A percentile compares a stretch with the other conserved stretches of the same genome.
Conservation (phyloP, 208 protist genomes). For the Trypanosoma scelopori region DNA sequence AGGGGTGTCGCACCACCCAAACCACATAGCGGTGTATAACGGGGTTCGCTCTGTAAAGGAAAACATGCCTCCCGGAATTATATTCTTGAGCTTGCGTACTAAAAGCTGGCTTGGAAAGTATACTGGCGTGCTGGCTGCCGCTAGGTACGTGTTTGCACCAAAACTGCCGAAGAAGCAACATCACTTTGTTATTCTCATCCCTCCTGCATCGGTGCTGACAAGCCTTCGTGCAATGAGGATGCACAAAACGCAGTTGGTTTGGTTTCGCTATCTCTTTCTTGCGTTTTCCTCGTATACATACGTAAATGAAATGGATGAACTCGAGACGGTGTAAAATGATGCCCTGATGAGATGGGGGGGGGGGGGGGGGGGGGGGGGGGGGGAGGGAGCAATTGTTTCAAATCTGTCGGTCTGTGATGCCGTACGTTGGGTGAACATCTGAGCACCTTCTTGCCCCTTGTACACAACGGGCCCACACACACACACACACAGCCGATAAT, state of each 20-base stretch:
- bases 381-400: background rate
- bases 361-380: no score
- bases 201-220: slow-evolving; percentile 41
- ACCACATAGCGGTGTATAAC: slow-evolving; percentile 93
- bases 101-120: slow-evolving; percentile 71
- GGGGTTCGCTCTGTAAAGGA: slow-evolving; percentile 65
- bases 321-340: slow-evolving; percentile 9
- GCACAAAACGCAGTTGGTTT: slow-evolving; percentile 94
- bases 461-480: background rate
- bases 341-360: no score
- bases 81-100: slow-evolving; percentile 65
- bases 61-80: slow-evolving; percentile 71
- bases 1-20: slow-evolving; percentile 95
- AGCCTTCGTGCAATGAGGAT: slow-evolving; percentile 82
- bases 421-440: no score
- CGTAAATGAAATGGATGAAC: slow-evolving; percentile 82
- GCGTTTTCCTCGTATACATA: slow-evolving; percentile 95
- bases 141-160: background rate
- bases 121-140: slow-evolving; percentile 31
- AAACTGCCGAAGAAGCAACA: background rate
- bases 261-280: slow-evolving; percentile 96
- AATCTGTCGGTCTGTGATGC: background rate
- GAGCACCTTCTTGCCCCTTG: background rate
- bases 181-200: slow-evolving; percentile 50
- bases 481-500: no score